A percentile compares a stretch with the other conserved stretches of the same genome.
phyloP scores from a whole-genome alignment of 352 stramenopile species.

The Globisporangium spiculum region DNA sequence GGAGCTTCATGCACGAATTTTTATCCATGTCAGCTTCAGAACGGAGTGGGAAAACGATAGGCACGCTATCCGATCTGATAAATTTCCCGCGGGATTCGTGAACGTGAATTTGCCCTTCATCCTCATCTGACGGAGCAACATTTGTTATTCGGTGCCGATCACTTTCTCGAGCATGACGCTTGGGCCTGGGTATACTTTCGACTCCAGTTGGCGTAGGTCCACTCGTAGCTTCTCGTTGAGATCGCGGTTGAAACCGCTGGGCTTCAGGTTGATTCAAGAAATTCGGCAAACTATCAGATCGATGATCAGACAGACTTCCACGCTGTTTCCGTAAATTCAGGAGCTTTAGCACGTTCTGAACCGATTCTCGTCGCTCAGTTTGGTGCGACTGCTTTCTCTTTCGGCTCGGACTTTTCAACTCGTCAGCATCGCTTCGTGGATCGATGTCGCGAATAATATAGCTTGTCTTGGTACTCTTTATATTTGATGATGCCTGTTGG shows the following conservation, averaged over 20 bases:
- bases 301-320: not conserved
- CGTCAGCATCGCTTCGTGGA: not conserved
- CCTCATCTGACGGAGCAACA: not conserved
- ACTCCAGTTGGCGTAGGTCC: not conserved
- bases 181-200: conserved; percentile 3
- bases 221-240: not conserved
- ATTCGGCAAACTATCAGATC: conserved; percentile 11
- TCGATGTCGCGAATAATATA: conserved; percentile 10
- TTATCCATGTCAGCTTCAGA: not conserved
- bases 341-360: conserved; percentile 52
- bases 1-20: conserved; percentile 10
- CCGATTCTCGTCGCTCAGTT: conserved; percentile 26
- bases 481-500: not conserved
- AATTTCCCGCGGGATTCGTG: not conserved
- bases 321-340: conserved; percentile 46
- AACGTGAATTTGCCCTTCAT: not conserved
- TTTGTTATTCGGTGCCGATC: not conserved
- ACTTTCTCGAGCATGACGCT: conserved; percentile 1
- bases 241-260: not conserved
- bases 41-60: conserved; percentile 15
- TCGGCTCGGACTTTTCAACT: not conserved
- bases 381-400: conserved; percentile 10
- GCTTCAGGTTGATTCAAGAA: not conserved
- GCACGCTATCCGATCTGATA: not conserved
- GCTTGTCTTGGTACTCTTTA: too few relatives aligned